phyloP scores from a whole-genome alignment of 2,329 filamentous ascomycete genomes.

The Fusarium irregulare region DNA sequence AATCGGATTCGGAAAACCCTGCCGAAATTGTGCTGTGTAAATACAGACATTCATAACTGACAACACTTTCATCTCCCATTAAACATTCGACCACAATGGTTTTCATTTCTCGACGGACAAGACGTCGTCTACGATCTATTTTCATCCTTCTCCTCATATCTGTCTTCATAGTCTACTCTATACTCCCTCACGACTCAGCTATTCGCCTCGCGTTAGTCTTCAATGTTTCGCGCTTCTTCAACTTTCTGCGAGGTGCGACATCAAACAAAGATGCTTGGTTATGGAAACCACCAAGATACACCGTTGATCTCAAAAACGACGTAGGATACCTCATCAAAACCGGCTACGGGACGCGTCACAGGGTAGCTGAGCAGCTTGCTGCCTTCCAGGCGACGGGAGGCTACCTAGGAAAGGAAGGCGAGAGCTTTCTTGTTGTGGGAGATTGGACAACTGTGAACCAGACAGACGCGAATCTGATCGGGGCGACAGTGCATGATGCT shows the following conservation, averaged over 20 bases:
- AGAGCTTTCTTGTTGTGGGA: constrained; percentile 61
- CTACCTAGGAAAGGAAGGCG: constrained; percentile 53
- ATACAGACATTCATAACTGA: constrained; percentile 8
- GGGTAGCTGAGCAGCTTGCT: constrained; percentile 60
- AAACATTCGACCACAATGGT: constrained; percentile 23
- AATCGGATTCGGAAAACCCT: background rate
- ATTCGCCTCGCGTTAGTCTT: constrained; percentile 51
- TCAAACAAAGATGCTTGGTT: constrained; percentile 57
- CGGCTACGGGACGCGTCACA: constrained; percentile 64
- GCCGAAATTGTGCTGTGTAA: constrained; percentile 5
- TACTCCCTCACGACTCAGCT: constrained; percentile 51
- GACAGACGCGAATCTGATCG: constrained; percentile 48
- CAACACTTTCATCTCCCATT: constrained; percentile 2
- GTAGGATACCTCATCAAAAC: constrained; percentile 66
- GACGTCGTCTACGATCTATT: constrained; percentile 46
- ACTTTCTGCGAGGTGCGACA: constrained; percentile 46
- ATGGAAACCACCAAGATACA: constrained; percentile 51
- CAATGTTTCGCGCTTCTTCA: constrained; percentile 49
- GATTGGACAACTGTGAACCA: constrained; percentile 59
- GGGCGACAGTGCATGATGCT: constrained; percentile 56
- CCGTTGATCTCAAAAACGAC: constrained; percentile 59
- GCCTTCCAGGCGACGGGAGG: constrained; percentile 53
- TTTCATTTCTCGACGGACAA: constrained; percentile 44
- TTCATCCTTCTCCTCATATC: constrained; percentile 41
- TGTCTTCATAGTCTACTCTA: constrained; percentile 43